phyloP scores from a whole-genome alignment of 1,284 basidiomycete genomes.

The Cryptococcus hybrid region DNA sequence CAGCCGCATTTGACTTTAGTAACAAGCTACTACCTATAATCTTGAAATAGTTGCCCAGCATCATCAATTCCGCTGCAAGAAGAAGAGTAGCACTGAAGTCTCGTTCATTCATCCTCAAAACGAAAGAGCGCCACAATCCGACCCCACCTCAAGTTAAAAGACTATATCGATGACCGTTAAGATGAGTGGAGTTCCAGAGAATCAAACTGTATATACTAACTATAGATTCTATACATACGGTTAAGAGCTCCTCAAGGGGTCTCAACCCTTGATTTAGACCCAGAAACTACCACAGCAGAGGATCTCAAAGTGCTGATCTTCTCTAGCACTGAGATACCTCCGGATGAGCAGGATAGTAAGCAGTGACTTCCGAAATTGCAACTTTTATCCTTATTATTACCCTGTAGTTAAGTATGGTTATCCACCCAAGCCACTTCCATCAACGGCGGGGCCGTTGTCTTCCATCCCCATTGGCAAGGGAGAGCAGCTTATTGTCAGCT shows the following conservation, averaged over 20 bases:
- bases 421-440: constrained; percentile 68
- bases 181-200: too few relatives aligned
- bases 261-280: constrained; percentile 66
- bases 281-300: constrained; percentile 59
- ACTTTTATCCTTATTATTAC: not conserved
- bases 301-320: constrained; percentile 72
- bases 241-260: constrained; percentile 77
- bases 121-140: too few relatives aligned
- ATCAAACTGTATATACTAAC: too few relatives aligned
- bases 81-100: too few relatives aligned
- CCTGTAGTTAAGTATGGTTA: constrained; percentile 76
- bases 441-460: constrained; percentile 68
- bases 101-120: too few relatives aligned
- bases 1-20: too few relatives aligned
- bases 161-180: too few relatives aligned
- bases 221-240: constrained; percentile 53
- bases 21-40: too few relatives aligned
- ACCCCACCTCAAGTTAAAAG: too few relatives aligned
- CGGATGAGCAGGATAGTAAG: constrained; percentile 73
- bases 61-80: too few relatives aligned
- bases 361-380: constrained; percentile 7
- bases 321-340: constrained; percentile 64
- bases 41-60: too few relatives aligned
- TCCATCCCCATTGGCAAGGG: constrained; percentile 72
- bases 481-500: constrained; percentile 78